phyloP scores from a whole-genome alignment of 352 stramenopile species.

The Globisporangium paroecandrum region DNA sequence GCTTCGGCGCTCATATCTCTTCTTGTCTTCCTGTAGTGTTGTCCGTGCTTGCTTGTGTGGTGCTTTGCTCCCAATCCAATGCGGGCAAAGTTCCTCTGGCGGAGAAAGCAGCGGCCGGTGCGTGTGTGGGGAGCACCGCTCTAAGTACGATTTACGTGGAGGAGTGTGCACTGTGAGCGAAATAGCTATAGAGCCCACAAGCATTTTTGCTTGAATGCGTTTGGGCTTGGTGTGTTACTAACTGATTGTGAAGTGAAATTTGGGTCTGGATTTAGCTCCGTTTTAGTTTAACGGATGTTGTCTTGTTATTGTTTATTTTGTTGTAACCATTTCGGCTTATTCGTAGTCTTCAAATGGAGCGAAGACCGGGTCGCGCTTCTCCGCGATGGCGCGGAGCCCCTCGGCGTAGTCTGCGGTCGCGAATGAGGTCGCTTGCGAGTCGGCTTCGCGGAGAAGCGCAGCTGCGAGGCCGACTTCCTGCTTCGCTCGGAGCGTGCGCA shows the following conservation, averaged over 20 bases:
- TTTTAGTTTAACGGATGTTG: not conserved
- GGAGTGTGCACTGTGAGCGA: not conserved
- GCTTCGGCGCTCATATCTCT: constrained; percentile 43
- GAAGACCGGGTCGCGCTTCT: constrained; percentile 68
- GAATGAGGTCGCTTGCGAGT: constrained; percentile 83
- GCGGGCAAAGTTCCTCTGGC: not conserved
- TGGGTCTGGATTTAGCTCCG: not conserved
- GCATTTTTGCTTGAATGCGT: constrained; percentile 6
- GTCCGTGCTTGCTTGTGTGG: not conserved
- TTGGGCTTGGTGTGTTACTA: too few species aligned
- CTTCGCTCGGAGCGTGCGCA: constrained; percentile 61
- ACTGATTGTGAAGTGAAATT: not conserved
- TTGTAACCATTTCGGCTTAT: constrained; percentile 2
- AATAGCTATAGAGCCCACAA: constrained; percentile 4
- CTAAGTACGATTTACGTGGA: not conserved
- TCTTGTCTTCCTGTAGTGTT: not conserved
- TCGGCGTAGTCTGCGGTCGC: constrained; percentile 71
- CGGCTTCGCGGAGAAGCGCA: constrained; percentile 68
- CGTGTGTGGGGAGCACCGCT: not conserved
- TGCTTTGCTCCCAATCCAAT: constrained; percentile 7
- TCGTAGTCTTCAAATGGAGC: constrained; percentile 39
- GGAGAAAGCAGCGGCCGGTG: not conserved
- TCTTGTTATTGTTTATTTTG: not conserved
- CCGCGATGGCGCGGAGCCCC: constrained; percentile 66
- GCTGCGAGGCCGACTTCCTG: constrained; percentile 62